Evolutionary conservation across 108 stramenopile species (phyloP), one percentile per base, ranked within the genome.

Genomic region (Hondaea fermentalgiana): DNA sequence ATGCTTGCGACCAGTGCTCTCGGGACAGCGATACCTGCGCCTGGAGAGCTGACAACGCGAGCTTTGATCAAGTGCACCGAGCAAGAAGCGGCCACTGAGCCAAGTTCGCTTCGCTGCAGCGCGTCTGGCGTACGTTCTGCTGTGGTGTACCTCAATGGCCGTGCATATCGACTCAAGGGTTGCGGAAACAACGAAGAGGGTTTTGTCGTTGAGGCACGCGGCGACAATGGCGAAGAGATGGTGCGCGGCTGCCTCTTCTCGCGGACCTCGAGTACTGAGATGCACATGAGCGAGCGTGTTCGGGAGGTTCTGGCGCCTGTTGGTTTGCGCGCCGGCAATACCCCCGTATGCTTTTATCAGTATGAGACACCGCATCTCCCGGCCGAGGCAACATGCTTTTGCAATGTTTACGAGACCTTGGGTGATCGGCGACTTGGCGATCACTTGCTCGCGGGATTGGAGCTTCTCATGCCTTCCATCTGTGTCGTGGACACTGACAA

Each of bases 351-450:
- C 51, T 47, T 83, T 83, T 83, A 28, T 23, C 12, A 53, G 28
- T 83, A 83, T 23, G 45, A 83, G 19, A 83, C 51, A 16, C 76
- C 45, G n/a, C n/a, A 53, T 6, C 51, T 83, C 1, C 49, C 76
- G 16, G 76, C 45, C 8, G 76, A 53, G 51, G 76, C n/a, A 16
- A 16, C 6, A 16, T 83, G 76, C 76, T 83, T 53, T 53, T 47
- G 76, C 76, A 83, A 83, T 53, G 76, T 83, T 17, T 83, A 83
- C 28, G 76, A 83, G 51, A 83, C 76, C 8, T 16, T 83, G 6
- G 76, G 76, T 12, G 76, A 83, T 23, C 45, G 51, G 10, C 45
- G 76, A 47, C 76, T 83, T 35, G 76, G 76, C 12, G 76, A 83
- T 35, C 76, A 83, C 28, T 23, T 83, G 76, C 76, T 83, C 28